Base-by-base conservation (phyloP, 164 flowering plant species). In the Cinnamomum chago region DNA sequence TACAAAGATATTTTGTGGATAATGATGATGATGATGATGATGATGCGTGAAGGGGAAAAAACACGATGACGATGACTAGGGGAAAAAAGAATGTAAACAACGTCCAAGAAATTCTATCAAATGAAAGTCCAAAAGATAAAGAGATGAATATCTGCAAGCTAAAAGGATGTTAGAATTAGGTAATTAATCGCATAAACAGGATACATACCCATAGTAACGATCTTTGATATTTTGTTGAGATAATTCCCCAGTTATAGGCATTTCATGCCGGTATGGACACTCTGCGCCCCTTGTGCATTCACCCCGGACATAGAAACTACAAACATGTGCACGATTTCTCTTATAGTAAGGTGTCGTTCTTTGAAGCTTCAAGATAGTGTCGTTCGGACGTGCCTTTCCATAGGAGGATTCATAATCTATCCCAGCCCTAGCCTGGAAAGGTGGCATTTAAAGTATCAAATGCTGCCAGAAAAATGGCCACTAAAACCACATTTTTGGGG, bases 281-380 rank as follows among this genome's bases (percentile, higher is more conserved):
- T 93, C 99, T 71, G 95, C 89, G 65, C 99, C 97, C 86, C 98
- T 89, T 47, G 95, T 93, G 80, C 99, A 95, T 76, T 95, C 94
- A 68, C 98, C 98, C 70, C 99, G 82, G 9, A 89, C 82, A 74
- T 76, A 95, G 85, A 95, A 95, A 87, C 99, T 95, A 82, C 98
- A 95, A 62, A 91, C 89, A 83, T 95, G 97, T 15, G 97, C 99
- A 71, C 97, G 73, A 70, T 95, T 95, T 76, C 98, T 86, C 78
- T 93, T 88, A 83, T 93, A 93, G 70, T 92, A 92, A 2, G 98
- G 98, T 68, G 92, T 86, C 20, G 95, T 92, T 71, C 97, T 89
- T 79, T 93, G 98, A 68, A 93, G 98, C 86, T 92, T 93, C 81
- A 90, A 72, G 65, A 93, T 92, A 67, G 97, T 93, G 75, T 92